Conservation (phyloP, 2,329 filamentous ascomycete genomes). For the Alternaria consortialis region DNA sequence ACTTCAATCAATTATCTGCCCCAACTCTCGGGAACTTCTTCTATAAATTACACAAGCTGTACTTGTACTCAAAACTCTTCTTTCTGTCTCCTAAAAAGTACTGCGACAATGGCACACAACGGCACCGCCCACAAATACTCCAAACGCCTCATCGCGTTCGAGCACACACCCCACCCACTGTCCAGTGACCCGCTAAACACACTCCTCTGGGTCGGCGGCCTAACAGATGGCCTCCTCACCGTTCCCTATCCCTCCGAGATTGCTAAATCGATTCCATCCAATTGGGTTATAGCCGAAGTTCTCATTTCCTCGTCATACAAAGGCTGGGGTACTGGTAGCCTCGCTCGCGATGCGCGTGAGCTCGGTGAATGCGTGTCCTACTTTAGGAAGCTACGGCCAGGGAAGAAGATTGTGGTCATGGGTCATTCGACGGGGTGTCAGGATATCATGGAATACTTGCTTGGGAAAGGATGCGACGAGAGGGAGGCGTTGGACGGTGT, state of each 20-base stretch:
- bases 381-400: conserved; percentile 54
- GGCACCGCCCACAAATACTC: conserved; percentile 56
- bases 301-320: conserved; percentile 62
- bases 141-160: conserved; percentile 56
- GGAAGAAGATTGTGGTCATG: conserved; percentile 70
- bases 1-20: not conserved
- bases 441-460: conserved; percentile 71
- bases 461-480: conserved; percentile 39
- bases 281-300: conserved; percentile 64
- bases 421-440: conserved; percentile 75
- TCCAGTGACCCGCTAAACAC: conserved; percentile 58
- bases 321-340: conserved; percentile 63
- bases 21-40: not conserved
- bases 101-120: conserved; percentile 39
- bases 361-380: conserved; percentile 62
- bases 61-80: not conserved
- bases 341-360: conserved; percentile 64
- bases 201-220: conserved; percentile 74
- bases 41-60: not conserved
- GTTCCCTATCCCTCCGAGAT: conserved; percentile 66
- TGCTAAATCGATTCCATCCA: conserved; percentile 57
- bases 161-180: conserved; percentile 50
- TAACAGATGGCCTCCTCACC: conserved; percentile 74
- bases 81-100: not conserved
- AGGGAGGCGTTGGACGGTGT: conserved; percentile 72